A percentile compares a stretch with the other conserved stretches of the same genome.
These are phyloP conservation scores for Termitomyces eurrhizus DNA, from an alignment of 768 basidiomycete species.

Conservation along the genomic window DNA sequence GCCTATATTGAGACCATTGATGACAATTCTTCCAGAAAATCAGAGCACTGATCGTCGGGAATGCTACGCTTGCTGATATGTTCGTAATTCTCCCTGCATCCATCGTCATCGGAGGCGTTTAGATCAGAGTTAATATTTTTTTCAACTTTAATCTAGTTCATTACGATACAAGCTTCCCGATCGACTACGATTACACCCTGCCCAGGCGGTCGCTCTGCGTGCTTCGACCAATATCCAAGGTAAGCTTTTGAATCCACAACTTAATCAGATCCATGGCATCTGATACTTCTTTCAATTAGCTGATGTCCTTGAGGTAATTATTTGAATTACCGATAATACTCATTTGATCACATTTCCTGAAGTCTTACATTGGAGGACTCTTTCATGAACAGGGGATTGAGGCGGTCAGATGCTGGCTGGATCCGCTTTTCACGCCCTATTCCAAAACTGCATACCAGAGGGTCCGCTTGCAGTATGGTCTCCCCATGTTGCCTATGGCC, in stretches of 20 bases:
- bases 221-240: constrained; percentile 74
- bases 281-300: constrained; percentile 36
- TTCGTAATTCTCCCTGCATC: constrained; percentile 23
- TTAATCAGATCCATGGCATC: constrained; percentile 5
- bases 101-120: not conserved
- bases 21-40: constrained; percentile 56
- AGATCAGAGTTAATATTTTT: not conserved
- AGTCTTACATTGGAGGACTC: constrained; percentile 81
- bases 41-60: constrained; percentile 69
- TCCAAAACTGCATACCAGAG: constrained; percentile 54
- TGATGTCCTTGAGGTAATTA: constrained; percentile 71
- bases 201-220: constrained; percentile 67
- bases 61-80: constrained; percentile 70
- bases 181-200: constrained; percentile 58
- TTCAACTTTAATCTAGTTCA: constrained; percentile 38
- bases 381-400: constrained; percentile 67
- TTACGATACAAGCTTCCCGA: constrained; percentile 62
- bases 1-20: not conserved
- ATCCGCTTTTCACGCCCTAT: constrained; percentile 61
- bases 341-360: constrained; percentile 7
- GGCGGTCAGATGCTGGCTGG: constrained; percentile 55
- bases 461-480: constrained; percentile 65
- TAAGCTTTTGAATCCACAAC: constrained; percentile 22
- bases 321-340: not conserved
- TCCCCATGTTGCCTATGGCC: constrained; percentile 35